Percentiles rank a stretch among this genome's conserved stretches.
These are phyloP conservation scores for Botrytis galanthina DNA, from an alignment of 2,329 filamentous ascomycete genomes.

Conservation along the genomic window DNA sequence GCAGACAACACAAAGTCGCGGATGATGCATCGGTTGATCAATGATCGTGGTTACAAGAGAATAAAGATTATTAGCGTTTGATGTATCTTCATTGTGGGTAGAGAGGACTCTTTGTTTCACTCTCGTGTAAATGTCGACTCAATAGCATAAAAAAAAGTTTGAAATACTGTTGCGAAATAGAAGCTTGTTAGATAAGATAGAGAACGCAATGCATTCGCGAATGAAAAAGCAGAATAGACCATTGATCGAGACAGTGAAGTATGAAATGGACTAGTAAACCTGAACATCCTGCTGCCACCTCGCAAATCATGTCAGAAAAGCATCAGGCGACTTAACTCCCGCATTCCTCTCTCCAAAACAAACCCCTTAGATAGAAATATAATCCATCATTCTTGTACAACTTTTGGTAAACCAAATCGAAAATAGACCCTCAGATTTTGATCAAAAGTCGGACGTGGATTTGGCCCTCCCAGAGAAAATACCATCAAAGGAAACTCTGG, in stretches of 20 bases:
- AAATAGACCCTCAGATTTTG: background rate
- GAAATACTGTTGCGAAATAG: background rate
- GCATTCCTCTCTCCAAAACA: no score
- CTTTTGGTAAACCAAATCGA: background rate
- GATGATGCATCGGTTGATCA: background rate
- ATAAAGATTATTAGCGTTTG: background rate
- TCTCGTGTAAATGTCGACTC: background rate
- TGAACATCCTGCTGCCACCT: background rate
- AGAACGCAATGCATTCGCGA: background rate
- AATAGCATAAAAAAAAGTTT: rapidly evolving
- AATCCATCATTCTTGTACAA: background rate
- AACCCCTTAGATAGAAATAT: background rate
- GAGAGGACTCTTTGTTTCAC: background rate
- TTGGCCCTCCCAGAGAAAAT: background rate
- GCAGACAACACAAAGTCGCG: no score
- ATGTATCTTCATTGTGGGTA: background rate
- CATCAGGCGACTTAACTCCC: background rate
- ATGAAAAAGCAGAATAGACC: rapidly evolving
- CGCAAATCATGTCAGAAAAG: background rate
- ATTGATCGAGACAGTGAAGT: background rate
- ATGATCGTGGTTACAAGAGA: background rate
- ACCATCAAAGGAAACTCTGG: background rate
- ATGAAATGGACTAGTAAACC: no score
- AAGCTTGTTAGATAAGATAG: background rate
- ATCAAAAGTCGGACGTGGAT: background rate